Conservation (phyloP, 2,329 filamentous ascomycete species). For the Monosporascus cannonballus region DNA sequence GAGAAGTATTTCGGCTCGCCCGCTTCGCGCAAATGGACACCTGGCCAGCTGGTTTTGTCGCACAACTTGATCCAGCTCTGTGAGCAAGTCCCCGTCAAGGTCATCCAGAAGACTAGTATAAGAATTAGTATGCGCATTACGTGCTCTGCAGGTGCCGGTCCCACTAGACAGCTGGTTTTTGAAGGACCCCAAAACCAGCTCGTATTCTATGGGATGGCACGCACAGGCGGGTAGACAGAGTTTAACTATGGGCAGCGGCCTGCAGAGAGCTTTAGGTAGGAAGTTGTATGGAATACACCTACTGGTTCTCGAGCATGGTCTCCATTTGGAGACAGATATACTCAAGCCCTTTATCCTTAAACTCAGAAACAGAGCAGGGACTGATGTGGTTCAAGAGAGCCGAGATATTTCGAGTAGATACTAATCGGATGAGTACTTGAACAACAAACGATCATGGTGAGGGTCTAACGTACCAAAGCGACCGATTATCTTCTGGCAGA, state of each 20-base stretch:
- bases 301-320: slow-evolving; percentile 81
- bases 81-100: slow-evolving; percentile 75
- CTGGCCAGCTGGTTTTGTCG: slow-evolving; percentile 75
- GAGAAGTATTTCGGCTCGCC: slow-evolving; percentile 60
- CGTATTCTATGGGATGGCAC: no score
- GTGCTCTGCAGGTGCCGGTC: no score
- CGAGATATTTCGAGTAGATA: slow-evolving; percentile 81
- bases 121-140: slow-evolving; percentile 25
- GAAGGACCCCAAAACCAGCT: neutral
- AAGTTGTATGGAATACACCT: slow-evolving; percentile 7
- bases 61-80: slow-evolving; percentile 74
- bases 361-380: slow-evolving; percentile 73
- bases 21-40: slow-evolving; percentile 71
- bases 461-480: slow-evolving; percentile 45
- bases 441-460: slow-evolving; percentile 6
- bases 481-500: slow-evolving; percentile 81
- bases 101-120: slow-evolving; percentile 60
- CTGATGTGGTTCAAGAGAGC: slow-evolving; percentile 80
- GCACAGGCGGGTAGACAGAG: no score
- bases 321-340: slow-evolving; percentile 92
- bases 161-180: neutral
- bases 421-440: slow-evolving; percentile 28
- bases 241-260: no score
- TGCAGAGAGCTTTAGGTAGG: no score
- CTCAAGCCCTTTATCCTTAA: slow-evolving; percentile 82